Evolutionary conservation across 2,329 filamentous ascomycete species (phyloP), one percentile per base, ranked within the genome.

Genomic region (Diplodia corticola): DNA sequence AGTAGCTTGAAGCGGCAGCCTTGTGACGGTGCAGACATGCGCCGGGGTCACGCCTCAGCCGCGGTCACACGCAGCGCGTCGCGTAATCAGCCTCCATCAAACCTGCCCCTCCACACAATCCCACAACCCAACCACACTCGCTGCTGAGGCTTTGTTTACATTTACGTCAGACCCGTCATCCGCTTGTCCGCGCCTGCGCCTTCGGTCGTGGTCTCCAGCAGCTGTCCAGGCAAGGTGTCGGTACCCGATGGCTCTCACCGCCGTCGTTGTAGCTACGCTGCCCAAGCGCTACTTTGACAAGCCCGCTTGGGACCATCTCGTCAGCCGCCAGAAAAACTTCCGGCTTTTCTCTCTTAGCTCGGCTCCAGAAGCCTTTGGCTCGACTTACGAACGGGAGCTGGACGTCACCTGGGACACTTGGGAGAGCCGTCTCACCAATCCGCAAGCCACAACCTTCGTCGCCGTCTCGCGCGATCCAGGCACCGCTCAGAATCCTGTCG

Each of bases 351-450:
- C 70, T 22, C 69, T 71, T 22, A 67, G 63, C 35, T 37, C 60
- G 13, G 66, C 67, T 10, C 71, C 71, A 0, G 59, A 67, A 4
- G 68, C 67, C 6, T 72, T 71, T 61, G 69, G 67, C 4, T 72
- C 71, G 26, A 70, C 66, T 10, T 69, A 69, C 59, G 53, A 51
- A n/a, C 54, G 35, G n/a, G 64, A 78, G 75, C 72, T 53, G 65
- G 71, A 74, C 24, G 48, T 61, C 53, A 24, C 57, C 24, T 61
- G 44, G 55, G 64, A 66, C 26, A 33, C 68, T 17, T 72, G 69
- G 71, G 69, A 71, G 54, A 68, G 65, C 15, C 67, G 69, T 12
- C 67, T 71, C 22, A 67, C 57, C 20, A 71, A 70, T 33, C 67
- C 69, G 5, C 33, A 61, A 9, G 69, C 69, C 9, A 68, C 60